These are phyloP conservation scores for Phaeomoniella chlamydospora DNA, from an alignment of 2,329 filamentous ascomycete species.

Conservation along the genomic window DNA sequence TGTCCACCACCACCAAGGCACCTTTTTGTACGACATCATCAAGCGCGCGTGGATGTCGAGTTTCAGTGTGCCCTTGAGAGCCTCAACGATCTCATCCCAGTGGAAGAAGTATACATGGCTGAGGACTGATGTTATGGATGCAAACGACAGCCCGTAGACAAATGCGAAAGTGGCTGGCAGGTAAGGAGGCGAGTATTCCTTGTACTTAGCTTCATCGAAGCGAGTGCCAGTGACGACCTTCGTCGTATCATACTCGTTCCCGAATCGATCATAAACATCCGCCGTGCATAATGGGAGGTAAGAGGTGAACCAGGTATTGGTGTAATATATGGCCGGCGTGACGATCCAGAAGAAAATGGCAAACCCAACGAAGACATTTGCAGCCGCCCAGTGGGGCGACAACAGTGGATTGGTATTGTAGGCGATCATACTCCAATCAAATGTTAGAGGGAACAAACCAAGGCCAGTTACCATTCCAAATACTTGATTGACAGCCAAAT, in stretches of 20 bases:
- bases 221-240: constrained; percentile 43
- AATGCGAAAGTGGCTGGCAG: constrained; percentile 44
- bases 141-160: constrained; percentile 49
- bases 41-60: constrained; percentile 28
- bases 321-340: constrained; percentile 28
- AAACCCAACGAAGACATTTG: constrained; percentile 29
- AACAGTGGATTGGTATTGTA: constrained; percentile 20
- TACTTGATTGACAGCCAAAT: constrained; percentile 30
- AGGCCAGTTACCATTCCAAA: constrained; percentile 23
- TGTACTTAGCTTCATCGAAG: constrained; percentile 48
- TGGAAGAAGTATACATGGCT: constrained; percentile 23
- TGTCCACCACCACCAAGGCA: constrained; percentile 33
- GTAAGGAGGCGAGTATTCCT: constrained; percentile 51
- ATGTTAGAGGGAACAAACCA: constrained; percentile 16
- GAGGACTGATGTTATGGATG: constrained; percentile 46
- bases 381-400: constrained; percentile 19
- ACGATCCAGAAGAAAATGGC: constrained; percentile 28
- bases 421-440: constrained; percentile 19
- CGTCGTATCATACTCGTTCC: constrained; percentile 42
- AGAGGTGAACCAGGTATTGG: constrained; percentile 42
- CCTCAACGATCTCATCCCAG: constrained; percentile 19
- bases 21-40: constrained; percentile 23
- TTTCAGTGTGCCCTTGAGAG: constrained; percentile 18
- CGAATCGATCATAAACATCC: constrained; percentile 51
- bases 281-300: constrained; percentile 49